phyloP scores from a whole-genome alignment of 805 yeast species.

The Komagataella ulmi region DNA sequence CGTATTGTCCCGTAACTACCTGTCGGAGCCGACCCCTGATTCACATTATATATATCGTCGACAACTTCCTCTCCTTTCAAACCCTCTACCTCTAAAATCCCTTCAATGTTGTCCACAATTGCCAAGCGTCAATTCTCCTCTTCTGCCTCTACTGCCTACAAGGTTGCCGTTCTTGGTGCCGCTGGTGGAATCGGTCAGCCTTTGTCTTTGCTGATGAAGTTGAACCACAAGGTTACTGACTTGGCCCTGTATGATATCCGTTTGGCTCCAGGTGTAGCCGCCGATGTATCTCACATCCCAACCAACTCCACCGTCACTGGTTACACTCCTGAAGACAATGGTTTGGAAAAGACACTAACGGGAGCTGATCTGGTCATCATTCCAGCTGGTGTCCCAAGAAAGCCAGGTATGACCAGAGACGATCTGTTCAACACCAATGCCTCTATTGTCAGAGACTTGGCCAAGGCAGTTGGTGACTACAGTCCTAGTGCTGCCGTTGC shows the following conservation, averaged over 20 bases:
- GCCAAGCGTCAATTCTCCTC: not conserved
- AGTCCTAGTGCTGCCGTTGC: conserved; percentile 76
- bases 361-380: conserved; percentile 81
- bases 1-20: not conserved
- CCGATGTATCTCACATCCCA: conserved; percentile 89
- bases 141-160: conserved; percentile 47
- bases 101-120: not conserved
- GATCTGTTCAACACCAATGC: conserved; percentile 95
- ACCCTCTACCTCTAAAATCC: not conserved
- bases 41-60: not conserved
- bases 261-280: conserved; percentile 95
- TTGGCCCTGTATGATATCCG: conserved; percentile 79
- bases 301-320: conserved; percentile 85
- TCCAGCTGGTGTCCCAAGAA: conserved; percentile 98
- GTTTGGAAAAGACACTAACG: conserved; percentile 53
- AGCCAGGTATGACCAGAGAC: conserved; percentile 98
- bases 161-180: conserved; percentile 73
- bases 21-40: not conserved
- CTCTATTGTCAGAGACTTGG: conserved; percentile 86
- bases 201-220: conserved; percentile 67
- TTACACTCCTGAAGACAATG: conserved; percentile 70
- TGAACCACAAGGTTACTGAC: conserved; percentile 78
- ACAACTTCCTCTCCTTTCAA: not conserved
- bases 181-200: conserved; percentile 97
- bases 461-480: conserved; percentile 68